Base-by-base conservation (phyloP, 73 alveolate genomes). In the Symbiodinium natans region DNA sequence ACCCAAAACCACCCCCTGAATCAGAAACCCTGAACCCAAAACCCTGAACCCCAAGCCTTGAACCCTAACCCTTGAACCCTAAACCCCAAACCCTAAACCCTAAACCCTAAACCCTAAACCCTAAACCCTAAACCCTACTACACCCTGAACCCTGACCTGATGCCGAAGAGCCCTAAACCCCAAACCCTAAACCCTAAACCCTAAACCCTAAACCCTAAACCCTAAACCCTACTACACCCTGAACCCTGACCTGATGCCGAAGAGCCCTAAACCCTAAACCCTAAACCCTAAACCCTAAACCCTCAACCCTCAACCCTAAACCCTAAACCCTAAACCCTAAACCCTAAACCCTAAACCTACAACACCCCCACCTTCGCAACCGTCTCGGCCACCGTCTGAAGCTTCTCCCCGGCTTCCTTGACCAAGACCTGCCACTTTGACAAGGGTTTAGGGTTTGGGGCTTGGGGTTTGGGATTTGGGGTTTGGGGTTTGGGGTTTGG, bases 351-450 rank as follows among this genome's bases (percentile, higher is more conserved):
- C 75, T 56, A 56, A 27, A 56, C 0, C 31, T 31, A 56, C 75
- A 21, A 6, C 13, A 13, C 6, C 13, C 59, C 59, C 48, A 46
- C 86, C 89, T 82, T 82, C 23, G 89, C 54, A 11, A 82, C 89
- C 2, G 89, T 82, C 71, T 82, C 89, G 23, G 52, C 63, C n/a
- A 88, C 95, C 0, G 95, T 88, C 25, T 56, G 40, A 17, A 88
- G 95, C 86, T 88, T 88, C 84, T 73, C 84, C 25, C 25, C 27
- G 43, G 41, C 84, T 33, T n/a, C 42, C 41, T 73, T 33, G 23
- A 73, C 43, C 27, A 73, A 33, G 84, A 73, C 84, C 84, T 73
- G 43, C 42, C 43, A 29, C 41, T 0, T 1, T 5, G 7, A 6
- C 41, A 25, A 19, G 74, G 74, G 74, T 56, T 56, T 56, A 56